A percentile compares a stretch with the other conserved stretches of the same genome.
Conservation (phyloP, 345 rosid species). For the Euphorbia lathyris region DNA sequence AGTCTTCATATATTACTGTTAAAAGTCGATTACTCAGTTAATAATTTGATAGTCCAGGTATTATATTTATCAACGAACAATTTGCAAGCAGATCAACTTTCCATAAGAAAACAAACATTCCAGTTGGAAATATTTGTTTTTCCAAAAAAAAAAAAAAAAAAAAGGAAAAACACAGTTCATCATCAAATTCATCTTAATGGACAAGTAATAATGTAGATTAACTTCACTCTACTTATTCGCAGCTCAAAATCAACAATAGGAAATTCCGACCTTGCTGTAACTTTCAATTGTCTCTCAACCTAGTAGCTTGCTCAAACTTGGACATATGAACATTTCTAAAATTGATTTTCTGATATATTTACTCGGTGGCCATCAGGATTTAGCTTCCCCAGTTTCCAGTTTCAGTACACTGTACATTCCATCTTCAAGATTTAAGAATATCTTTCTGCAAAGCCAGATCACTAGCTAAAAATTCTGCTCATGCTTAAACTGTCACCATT, state of each 20-base stretch:
- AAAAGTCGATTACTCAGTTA: too few species aligned
- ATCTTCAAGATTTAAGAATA: background rate
- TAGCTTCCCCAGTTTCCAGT: background rate
- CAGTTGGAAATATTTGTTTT: background rate
- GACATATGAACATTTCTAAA: background rate
- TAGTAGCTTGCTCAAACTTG: too few species aligned
- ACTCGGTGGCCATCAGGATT: background rate
- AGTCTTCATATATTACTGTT: too few species aligned
- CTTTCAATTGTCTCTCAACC: background rate
- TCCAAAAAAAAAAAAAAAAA: too few species aligned
- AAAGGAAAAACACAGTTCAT: background rate
- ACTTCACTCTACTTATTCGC: background rate
- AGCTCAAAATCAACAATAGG: background rate
- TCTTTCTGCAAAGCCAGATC: slow-evolving; percentile 3
- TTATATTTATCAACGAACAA: too few species aligned
- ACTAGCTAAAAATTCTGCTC: slow-evolving; percentile 32
- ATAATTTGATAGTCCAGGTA: too few species aligned
- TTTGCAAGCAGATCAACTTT: too few species aligned
- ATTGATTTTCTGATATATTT: background rate
- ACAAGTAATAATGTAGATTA: background rate
- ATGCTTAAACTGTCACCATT: slow-evolving; percentile 42
- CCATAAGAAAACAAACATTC: too few species aligned
- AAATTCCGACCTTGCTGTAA: too few species aligned
- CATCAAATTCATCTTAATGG: background rate
- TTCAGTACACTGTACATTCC: slow-evolving; percentile 7